Evolutionary conservation across 2,329 filamentous ascomycete species (phyloP), one percentile per base, ranked within the genome.

Genomic region (Esteya vermicola): DNA sequence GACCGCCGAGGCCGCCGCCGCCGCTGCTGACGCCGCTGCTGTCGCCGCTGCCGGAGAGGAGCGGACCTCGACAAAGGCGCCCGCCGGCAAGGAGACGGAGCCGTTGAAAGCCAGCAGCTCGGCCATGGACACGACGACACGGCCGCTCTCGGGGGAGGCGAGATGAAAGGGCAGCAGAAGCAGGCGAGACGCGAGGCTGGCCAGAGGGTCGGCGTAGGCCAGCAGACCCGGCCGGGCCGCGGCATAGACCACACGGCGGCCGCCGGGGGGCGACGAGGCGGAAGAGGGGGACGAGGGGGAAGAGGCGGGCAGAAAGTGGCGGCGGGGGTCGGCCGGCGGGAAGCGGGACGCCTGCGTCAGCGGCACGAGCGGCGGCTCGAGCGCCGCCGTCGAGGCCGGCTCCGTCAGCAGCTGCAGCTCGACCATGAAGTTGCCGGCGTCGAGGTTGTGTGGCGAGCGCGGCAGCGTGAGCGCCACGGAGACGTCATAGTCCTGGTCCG

Each of bases 361-460:
- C n/a, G n/a, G n/a, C n/a, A n/a, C n/a, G n/a, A n/a, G n/a, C n/a
- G n/a, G n/a, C n/a, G n/a, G n/a, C n/a, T n/a, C n/a, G n/a, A n/a
- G n/a, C 3, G 39, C 32, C 21, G 21, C 40, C 35, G 32, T 25
- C 27, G 34, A 23, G 13, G 26, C 10, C 28, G 23, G 37, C 57
- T 20, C 61, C 60, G 67, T 67, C 37, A 83, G 68, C 38, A 94
- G 71, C 44, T 76, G 72, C 14, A 94, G 63, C 35, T 83, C 79
- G 16, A 96, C 64, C 91, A 98, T 98, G 66, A 95, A 96, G 61
- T 96, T 96, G 22, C 91, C 91, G 13, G 73, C 72, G 3, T 71
- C 72, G 19, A 82, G 61, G 52, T 98, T 98, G 2, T 68, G 60
- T 0, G 75, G 77, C 3, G 85, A 91, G 31, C 80, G 77, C 16